phyloP scores from a whole-genome alignment of 305 asterid genomes.

The Andrographis paniculata region DNA sequence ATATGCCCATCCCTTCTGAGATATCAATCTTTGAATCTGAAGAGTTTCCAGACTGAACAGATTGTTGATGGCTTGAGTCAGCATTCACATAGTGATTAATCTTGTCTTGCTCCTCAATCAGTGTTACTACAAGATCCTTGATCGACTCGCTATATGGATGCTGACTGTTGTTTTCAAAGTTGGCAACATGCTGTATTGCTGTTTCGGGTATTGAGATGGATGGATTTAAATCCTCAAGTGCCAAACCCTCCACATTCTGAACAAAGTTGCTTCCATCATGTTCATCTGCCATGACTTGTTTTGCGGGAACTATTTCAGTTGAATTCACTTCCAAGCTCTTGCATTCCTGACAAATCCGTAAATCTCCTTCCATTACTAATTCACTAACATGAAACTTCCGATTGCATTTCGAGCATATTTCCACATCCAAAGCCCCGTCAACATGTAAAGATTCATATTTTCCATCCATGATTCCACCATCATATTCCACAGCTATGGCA shows the following conservation, averaged over 20 bases:
- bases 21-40: constrained; percentile 34
- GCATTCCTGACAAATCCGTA: constrained; percentile 54
- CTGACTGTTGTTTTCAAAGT: constrained; percentile 21
- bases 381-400: constrained; percentile 28
- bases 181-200: constrained; percentile 24
- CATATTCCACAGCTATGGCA: constrained; percentile 23
- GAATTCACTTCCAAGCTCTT: constrained; percentile 32
- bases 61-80: constrained; percentile 20
- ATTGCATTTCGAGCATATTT: constrained; percentile 59
- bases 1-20: constrained; percentile 62
- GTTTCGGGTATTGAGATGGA: constrained; percentile 32
- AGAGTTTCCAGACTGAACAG: constrained; percentile 18
- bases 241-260: constrained; percentile 22
- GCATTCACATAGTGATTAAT: constrained; percentile 27
- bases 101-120: constrained; percentile 29
- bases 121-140: constrained; percentile 23
- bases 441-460: constrained; percentile 22
- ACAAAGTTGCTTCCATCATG: constrained; percentile 25
- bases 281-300: constrained; percentile 19
- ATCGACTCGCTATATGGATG: constrained; percentile 20
- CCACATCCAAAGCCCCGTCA: constrained; percentile 27
- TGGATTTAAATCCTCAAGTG: constrained; percentile 24
- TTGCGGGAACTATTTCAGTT: constrained; percentile 19
- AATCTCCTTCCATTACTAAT: constrained; percentile 38
- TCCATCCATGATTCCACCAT: constrained; percentile 30